Evolutionary conservation across 352 stramenopile species (phyloP), one percentile per base, ranked within the genome.

Genomic region (Pythium brachiatum): DNA sequence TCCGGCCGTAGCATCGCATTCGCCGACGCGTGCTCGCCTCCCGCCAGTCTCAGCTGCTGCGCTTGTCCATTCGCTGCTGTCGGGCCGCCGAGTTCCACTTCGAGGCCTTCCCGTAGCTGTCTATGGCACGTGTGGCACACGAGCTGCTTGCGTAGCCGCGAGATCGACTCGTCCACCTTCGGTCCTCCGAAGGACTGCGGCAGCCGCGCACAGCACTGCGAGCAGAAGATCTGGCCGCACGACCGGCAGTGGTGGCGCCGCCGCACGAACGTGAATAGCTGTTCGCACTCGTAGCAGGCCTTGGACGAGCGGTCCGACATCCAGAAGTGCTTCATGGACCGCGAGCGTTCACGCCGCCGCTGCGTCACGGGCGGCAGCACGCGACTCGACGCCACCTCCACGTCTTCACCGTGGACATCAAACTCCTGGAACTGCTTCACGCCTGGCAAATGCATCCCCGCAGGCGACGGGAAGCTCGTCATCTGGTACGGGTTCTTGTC

Each of bases 241-340:
- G 83, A 93, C 4, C 86, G 85, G 56, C 86, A 95, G 48, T 95
- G 86, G 53, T 95, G 86, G 34, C 79, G 73, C 15, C 86, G 71
- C 39, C 85, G 68, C 53, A 93, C 86, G 47, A 95, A 94, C 20
- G 80, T 92, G 53, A 95, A 95, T 36, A 91, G 70, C 48, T 83
- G 74, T 48, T 93, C 85, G 62, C 86, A 95, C 41, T 92, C 81
- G 54, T 91, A 92, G 52, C 86, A 95, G 0, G 76, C 70, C 60
- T 95, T 95, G 21, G 79, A 79, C 18, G 86, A 92, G 18, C 86
- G 81, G 61, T 95, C 86, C 51, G 86, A 95, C 86, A 95, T 95
- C 86, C 86, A 95, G 60, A 95, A 95, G 64, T 92, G 84, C 56
- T 92, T 94, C 63, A 93, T 78, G 20, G 81, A 90, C 44, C 83